phyloP scores from a whole-genome alignment of 805 yeast species.

The Myxozyma neglecta region DNA sequence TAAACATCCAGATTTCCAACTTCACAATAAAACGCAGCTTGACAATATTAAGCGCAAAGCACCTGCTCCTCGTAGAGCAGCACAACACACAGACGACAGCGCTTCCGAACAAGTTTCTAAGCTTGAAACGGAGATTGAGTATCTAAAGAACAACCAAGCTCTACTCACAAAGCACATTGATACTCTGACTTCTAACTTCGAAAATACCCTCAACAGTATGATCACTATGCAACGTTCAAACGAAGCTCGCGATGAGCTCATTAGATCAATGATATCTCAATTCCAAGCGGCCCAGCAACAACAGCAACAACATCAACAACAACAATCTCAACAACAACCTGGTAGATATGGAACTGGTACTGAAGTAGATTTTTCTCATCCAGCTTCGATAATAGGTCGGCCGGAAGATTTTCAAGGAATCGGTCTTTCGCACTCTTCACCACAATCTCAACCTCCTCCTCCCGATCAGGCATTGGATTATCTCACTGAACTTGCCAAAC shows the following conservation, averaged over 20 bases:
- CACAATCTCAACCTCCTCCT: constrained; percentile 1
- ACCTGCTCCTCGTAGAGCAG: constrained; percentile 32
- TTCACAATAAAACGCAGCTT: constrained; percentile 71
- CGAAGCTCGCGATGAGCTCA: constrained; percentile 32
- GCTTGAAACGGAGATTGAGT: constrained; percentile 30
- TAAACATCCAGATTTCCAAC: constrained; percentile 82
- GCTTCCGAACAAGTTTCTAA: constrained; percentile 21
- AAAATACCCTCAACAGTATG: constrained; percentile 23
- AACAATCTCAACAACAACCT: neutral
- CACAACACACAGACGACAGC: constrained; percentile 9
- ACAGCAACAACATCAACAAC: constrained; percentile 1
- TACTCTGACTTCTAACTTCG: constrained; percentile 22
- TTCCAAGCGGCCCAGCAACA: constrained; percentile 14
- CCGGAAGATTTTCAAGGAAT: constrained; percentile 24
- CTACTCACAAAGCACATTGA: constrained; percentile 28
- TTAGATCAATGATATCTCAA: constrained; percentile 26
- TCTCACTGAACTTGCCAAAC: constrained; percentile 25
- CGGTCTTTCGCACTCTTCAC: constrained; percentile 3
- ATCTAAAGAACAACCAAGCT: constrained; percentile 24
- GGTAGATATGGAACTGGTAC: constrained; percentile 11
- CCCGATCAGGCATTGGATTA: constrained; percentile 27
- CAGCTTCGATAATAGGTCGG: constrained; percentile 13
- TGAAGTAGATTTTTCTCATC: constrained; percentile 21
- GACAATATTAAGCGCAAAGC: constrained; percentile 67
- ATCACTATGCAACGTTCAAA: constrained; percentile 33